Conservation (phyloP, 2,329 filamentous ascomycete species). For the Ophiosphaerella korrae region DNA sequence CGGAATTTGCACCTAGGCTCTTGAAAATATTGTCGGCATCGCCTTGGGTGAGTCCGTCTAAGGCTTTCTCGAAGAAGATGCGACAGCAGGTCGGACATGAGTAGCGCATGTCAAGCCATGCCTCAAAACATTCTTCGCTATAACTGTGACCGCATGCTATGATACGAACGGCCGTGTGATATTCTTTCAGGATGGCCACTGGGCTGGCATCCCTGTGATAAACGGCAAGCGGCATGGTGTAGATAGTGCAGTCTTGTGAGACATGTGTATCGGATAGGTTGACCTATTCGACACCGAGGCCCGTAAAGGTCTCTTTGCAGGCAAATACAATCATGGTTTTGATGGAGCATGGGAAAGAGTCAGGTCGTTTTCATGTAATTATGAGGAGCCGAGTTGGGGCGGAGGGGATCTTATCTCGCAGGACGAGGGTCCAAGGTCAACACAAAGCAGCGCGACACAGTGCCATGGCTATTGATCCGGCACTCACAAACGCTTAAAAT, state of each 20-base stretch:
- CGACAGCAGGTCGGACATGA: constrained; percentile 25
- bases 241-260: constrained; percentile 25
- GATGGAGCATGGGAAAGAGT: not conserved
- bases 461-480: no score
- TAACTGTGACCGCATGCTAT: constrained; percentile 22
- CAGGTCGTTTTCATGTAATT: no score
- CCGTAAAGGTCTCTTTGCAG: constrained; percentile 15
- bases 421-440: no score
- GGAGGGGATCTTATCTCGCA: no score
- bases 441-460: no score
- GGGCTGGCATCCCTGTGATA: not conserved
- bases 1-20: constrained; percentile 1
- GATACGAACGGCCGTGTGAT: constrained; percentile 22
- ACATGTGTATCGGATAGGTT: constrained; percentile 9
- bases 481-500: no score
- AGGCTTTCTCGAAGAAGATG: constrained; percentile 16
- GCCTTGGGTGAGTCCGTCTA: constrained; percentile 11
- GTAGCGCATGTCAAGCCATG: constrained; percentile 24
- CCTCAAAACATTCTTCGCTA: constrained; percentile 20
- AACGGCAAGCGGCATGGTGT: constrained; percentile 14
- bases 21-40: constrained; percentile 6
- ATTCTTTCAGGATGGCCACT: not conserved
- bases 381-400: no score
- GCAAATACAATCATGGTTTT: constrained; percentile 20
- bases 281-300: constrained; percentile 13